Evolutionary conservation across 129 eudicot species (phyloP), one percentile per base, ranked within the genome.

Genomic region (Smallanthus sonchifolius): DNA sequence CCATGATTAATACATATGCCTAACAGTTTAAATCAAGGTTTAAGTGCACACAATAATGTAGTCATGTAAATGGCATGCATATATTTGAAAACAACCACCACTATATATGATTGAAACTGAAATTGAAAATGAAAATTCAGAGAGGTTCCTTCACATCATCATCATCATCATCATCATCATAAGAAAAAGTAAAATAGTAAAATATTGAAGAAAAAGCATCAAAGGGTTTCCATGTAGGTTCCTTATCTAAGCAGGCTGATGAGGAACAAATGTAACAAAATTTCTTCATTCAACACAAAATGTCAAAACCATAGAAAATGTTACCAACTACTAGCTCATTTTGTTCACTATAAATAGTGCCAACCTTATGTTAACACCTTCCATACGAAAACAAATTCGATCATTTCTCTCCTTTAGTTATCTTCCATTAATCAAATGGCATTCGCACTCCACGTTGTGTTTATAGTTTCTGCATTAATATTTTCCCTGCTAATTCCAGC

Each of bases 331-430:
- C 65, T 47, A 38, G 48, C 56, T 59, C 38, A 40, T 32, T 40
- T 39, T 34, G 78, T 39, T 59, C 49, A 55, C 77, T 85, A 87
- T 87, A 87, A 77, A 84, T 87, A 80, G 70, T 49, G 17, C 61
- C 37, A 80, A 62, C 75, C 73, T 67, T 13, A 7, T 39, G 76
- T 60, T 51, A 35, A 35, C 71, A 19, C 65, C 70, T 10, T 80
- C 74, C 83, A 80, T 82, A 74, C 87, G 84, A 67, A 43, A 37
- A 64, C 13, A 64, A 37, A 9, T 7, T 61, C 48, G 7, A 77
- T 78, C 79, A 71, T 80, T 77, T 61, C 75, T 77, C 77, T 69
- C 72, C n/a, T 59, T 43, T 36, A 36, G 20, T 10, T n/a, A 49
- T 49, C 77, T 57, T 73, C 71, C 52, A 32, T 61, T 13, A 32